Base-by-base conservation (phyloP, 1,284 basidiomycete species). In the Thelephora terrestris region DNA sequence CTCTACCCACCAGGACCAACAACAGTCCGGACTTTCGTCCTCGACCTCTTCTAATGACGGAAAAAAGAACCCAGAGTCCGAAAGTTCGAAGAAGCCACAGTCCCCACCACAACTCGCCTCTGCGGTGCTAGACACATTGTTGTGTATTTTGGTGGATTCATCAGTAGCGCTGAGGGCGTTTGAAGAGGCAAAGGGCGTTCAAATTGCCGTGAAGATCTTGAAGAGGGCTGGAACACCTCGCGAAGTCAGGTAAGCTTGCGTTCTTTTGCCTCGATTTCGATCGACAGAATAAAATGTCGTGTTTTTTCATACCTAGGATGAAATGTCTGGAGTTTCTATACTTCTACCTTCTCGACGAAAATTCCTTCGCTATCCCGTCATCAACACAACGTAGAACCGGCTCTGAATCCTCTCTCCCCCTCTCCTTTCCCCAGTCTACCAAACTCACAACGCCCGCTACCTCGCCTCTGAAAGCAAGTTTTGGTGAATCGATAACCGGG, bases 281-380 rank as follows among this genome's bases (percentile, higher is more conserved):
- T 10, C 14, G 29, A 14, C 7, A 10, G 14, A 10, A 32, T 17
- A 35, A 7, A 32, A 37, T 14, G 16, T 32, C 39, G 38, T 16
- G n/a, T 43, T 48, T 45, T 39, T 23, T 16, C 1, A 39, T 35
- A 3, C 35, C 4, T 49, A 93, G 91, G 57, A 93, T 94, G 85
- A 93, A 94, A 68, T 92, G 89, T 55, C 73, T 94, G 21, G 91
- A 94, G 61, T 91, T 94, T 58, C 67, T 95, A 4, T 93, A 93
- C 63, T 94, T 92, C 61, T 95, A 94, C 62, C 73, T 95, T 4
- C 70, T 92, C 46, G 91, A 92, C 51, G 91, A 94, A 62, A 73
- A 73, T 0, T 59, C 66, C 24, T 35, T 47, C 37, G 21, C 45
- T 51, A 20, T 45, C 36, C 20, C 24, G 43, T 39, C 46, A 37